A percentile compares a stretch with the other conserved stretches of the same genome.
Evolutionary conservation across 495 filamentous ascomycete genomes (phyloP).

Genomic region (Podospora pseudopauciseta): DNA sequence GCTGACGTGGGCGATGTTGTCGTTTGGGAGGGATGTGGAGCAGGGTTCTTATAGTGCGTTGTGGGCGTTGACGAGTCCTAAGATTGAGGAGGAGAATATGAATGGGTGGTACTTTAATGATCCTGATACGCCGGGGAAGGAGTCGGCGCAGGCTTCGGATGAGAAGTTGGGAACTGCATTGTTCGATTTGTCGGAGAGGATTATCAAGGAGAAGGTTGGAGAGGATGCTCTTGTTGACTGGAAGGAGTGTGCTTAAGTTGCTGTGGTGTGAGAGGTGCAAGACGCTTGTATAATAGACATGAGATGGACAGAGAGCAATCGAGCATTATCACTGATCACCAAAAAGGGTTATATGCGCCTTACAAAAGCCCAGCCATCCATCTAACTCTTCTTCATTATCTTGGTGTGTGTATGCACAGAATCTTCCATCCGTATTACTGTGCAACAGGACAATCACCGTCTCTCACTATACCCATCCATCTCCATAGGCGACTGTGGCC

Average conservation of each 20-base stretch:
- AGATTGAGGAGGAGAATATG: constrained; percentile 41
- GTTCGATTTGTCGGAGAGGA: constrained; percentile 41
- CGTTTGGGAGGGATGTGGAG: constrained; percentile 35
- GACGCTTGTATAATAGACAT: no score
- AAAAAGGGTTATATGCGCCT: no score
- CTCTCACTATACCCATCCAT: neutral
- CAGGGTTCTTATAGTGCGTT: constrained; percentile 45
- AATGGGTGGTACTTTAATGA: constrained; percentile 45
- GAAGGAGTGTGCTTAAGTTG: constrained; percentile 16
- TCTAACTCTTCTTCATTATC: no score
- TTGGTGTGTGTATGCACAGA: no score
- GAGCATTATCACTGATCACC: no score
- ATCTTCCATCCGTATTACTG: no score
- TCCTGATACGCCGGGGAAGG: constrained; percentile 31
- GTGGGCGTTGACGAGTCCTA: constrained; percentile 40
- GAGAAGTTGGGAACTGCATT: constrained; percentile 37
- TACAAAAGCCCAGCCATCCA: no score
- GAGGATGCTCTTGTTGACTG: constrained; percentile 38
- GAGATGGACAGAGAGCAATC: no score
- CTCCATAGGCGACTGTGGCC: neutral
- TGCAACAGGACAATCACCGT: neutral
- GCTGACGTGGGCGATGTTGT: constrained; percentile 32
- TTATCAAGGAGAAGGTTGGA: constrained; percentile 45
- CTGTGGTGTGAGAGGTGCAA: neutral
- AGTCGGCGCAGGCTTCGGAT: constrained; percentile 41